Conservation (phyloP, 768 basidiomycete genomes). For the Hebeloma cylindrosporum region DNA sequence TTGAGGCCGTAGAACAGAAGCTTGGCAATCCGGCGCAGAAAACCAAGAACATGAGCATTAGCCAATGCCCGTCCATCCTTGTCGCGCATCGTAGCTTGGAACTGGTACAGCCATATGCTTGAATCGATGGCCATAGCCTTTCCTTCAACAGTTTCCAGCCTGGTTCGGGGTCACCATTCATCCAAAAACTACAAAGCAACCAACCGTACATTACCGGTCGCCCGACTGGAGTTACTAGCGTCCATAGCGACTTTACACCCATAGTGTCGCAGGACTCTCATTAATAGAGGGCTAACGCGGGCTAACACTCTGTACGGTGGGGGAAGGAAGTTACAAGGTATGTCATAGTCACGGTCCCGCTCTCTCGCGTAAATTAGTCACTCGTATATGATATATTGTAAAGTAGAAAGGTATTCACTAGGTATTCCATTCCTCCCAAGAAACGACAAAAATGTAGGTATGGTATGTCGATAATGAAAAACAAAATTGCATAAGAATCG, state of each 20-base stretch:
- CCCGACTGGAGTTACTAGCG: conserved; percentile 87
- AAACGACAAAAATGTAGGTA: conserved; percentile 12
- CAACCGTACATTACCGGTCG: conserved; percentile 77
- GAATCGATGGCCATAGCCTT: conserved; percentile 97
- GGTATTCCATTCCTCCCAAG: conserved; percentile 1
- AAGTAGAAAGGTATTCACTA: not conserved
- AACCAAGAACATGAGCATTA: conserved; percentile 93
- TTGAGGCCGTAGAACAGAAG: conserved; percentile 96
- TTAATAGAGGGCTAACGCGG: conserved; percentile 1
- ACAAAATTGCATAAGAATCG: conserved; percentile 7
- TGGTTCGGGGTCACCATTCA: conserved; percentile 28
- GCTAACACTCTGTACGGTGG: not conserved
- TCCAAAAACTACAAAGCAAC: not conserved
- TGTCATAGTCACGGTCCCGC: conserved; percentile 5
- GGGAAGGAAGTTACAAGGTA: not conserved
- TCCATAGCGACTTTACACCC: conserved; percentile 99
- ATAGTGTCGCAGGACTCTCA: conserved; percentile 37
- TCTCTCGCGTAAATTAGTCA: not conserved
- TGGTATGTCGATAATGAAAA: conserved; percentile 18
- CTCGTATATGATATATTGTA: not conserved
- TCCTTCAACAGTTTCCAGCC: conserved; percentile 94
- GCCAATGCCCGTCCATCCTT: conserved; percentile 89
- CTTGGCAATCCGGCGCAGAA: conserved; percentile 88
- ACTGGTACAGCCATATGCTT: conserved; percentile 99
- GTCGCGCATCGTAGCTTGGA: conserved; percentile 98